Percentiles rank a stretch among this genome's conserved stretches.
Conservation (phyloP, 139 green algal species). For the Chlamydomonas asymmetrica region DNA sequence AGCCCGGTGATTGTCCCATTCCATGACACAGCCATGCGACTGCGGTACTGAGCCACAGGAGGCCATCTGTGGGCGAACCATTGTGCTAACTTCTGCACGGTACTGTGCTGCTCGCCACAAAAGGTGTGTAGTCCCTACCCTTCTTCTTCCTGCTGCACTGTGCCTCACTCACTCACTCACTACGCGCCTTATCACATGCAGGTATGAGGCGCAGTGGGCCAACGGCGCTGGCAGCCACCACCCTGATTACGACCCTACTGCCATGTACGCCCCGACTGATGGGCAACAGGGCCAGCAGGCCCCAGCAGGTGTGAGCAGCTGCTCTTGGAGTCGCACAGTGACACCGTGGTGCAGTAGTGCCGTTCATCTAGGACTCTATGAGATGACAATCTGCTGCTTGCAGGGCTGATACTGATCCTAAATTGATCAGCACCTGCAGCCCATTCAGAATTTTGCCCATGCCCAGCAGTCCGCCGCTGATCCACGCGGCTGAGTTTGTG, state of each 20-base stretch:
- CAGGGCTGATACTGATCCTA: not conserved
- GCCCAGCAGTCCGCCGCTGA: slow-evolving; percentile 1
- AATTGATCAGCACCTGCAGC: not conserved
- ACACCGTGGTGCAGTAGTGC: not conserved
- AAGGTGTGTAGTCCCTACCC: too few species aligned
- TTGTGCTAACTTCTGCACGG: too few species aligned
- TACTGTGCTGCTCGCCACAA: too few species aligned
- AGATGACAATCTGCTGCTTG: not conserved
- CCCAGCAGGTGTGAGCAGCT: too few species aligned
- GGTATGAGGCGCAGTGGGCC: slow-evolving; percentile 86
- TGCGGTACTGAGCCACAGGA: too few species aligned
- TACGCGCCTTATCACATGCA: too few species aligned
- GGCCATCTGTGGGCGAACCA: too few species aligned
- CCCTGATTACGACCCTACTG: slow-evolving; percentile 80
- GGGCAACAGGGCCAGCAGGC: not conserved
- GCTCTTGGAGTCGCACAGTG: not conserved
- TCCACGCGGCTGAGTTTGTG: not conserved
- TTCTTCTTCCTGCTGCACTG: too few species aligned
- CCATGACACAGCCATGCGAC: too few species aligned
- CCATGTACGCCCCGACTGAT: not conserved
- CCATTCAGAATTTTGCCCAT: not conserved
- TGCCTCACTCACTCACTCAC: too few species aligned
- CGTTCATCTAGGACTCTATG: not conserved
- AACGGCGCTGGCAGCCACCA: slow-evolving; percentile 82
- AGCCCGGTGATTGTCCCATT: too few species aligned